Percentiles rank a stretch among this genome's conserved stretches.
Evolutionary conservation across 225 moss, liverwort and hornwort species (phyloP).

Genomic region (Takakia lepidozioides): DNA sequence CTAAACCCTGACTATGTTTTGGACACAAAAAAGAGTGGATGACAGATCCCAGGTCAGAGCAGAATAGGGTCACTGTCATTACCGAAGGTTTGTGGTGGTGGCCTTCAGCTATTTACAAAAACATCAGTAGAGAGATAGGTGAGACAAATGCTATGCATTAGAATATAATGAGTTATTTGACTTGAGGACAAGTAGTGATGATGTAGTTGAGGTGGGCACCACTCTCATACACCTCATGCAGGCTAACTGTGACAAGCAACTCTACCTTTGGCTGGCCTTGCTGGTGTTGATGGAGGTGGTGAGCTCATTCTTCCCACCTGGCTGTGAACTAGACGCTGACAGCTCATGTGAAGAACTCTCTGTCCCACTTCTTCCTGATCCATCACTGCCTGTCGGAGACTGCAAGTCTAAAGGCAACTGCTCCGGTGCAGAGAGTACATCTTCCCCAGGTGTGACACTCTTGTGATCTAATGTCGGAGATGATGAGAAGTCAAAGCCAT

Average conservation of each 20-base stretch:
- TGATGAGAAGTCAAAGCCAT: conserved; percentile 23
- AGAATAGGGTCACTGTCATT: too few relatives aligned
- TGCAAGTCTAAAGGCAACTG: conserved; percentile 22
- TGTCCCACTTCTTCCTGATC: conserved; percentile 37
- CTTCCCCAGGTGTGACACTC: conserved; percentile 22
- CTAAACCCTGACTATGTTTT: too few relatives aligned
- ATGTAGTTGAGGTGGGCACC: too few relatives aligned
- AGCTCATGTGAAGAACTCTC: conserved; percentile 37
- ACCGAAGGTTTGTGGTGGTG: too few relatives aligned
- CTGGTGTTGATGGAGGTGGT: conserved; percentile 30
- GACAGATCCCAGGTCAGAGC: too few relatives aligned
- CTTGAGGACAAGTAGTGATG: too few relatives aligned
- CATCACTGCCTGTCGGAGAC: conserved; percentile 43
- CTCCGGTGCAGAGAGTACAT: conserved; percentile 13
- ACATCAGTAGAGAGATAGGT: too few relatives aligned
- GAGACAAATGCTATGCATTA: too few relatives aligned
- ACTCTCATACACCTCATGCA: too few relatives aligned
- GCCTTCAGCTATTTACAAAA: too few relatives aligned
- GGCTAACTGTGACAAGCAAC: not conserved
- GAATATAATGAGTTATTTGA: too few relatives aligned
- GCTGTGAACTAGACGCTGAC: conserved; percentile 29
- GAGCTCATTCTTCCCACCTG: conserved; percentile 30
- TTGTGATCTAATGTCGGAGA: conserved; percentile 25
- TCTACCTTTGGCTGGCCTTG: conserved; percentile 64
- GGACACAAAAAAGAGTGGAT: too few relatives aligned